These are phyloP conservation scores for Cytospora chrysosperma DNA, from an alignment of 2,329 filamentous ascomycete species.

Conservation along the genomic window DNA sequence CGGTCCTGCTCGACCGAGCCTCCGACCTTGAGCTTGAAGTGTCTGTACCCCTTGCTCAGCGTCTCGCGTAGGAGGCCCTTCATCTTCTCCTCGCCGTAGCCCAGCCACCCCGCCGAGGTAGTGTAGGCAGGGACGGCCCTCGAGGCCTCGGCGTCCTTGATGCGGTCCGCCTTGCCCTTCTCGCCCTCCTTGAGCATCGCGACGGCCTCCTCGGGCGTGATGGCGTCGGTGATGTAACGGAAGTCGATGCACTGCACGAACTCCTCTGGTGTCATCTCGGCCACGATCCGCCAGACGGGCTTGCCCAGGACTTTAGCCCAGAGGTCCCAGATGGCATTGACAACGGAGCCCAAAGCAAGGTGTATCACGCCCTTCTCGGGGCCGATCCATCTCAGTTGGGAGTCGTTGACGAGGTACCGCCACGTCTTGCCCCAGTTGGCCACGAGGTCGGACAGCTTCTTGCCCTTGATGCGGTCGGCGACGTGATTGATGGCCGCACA, in stretches of 20 bases:
- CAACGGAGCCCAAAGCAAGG: constrained; percentile 82
- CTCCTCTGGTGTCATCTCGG: constrained; percentile 86
- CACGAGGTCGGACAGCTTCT: constrained; percentile 74
- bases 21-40: constrained; percentile 93
- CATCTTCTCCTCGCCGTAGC: constrained; percentile 87
- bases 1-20: constrained; percentile 70
- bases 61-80: constrained; percentile 71
- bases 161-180: constrained; percentile 65
- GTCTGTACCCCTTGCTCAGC: constrained; percentile 70
- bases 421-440: constrained; percentile 84
- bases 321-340: constrained; percentile 93
- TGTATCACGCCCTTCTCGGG: constrained; percentile 94
- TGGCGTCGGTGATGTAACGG: constrained; percentile 89
- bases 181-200: constrained; percentile 66
- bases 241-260: constrained; percentile 89
- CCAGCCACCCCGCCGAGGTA: constrained; percentile 88
- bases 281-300: constrained; percentile 87
- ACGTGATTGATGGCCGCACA: constrained; percentile 80
- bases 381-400: constrained; percentile 88
- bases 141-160: constrained; percentile 71
- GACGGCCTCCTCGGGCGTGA: constrained; percentile 81
- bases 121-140: constrained; percentile 87
- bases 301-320: constrained; percentile 86
- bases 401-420: constrained; percentile 88
- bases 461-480: constrained; percentile 71